Evolutionary conservation across 2,329 filamentous ascomycete species (phyloP).

Genomic region (Cercospora sojina): DNA sequence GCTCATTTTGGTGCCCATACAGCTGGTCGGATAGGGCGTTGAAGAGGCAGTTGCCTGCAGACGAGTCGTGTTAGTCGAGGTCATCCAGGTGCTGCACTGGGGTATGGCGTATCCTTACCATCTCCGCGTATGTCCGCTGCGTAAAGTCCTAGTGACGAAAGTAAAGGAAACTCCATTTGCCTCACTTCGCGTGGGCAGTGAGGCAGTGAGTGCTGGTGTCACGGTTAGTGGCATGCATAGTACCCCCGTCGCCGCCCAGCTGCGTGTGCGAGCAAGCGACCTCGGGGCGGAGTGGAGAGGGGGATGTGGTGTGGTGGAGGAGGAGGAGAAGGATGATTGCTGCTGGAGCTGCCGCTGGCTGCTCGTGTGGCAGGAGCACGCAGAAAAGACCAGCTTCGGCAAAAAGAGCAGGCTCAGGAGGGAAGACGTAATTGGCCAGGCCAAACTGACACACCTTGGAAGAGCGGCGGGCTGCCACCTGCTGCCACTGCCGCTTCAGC

Average conservation of each 20-base stretch:
- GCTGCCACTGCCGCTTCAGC: neutral
- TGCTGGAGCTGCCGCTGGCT: slow-evolving; percentile 1
- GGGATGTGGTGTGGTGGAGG: slow-evolving; percentile 2
- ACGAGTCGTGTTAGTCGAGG: slow-evolving; percentile 23
- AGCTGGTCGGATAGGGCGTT: slow-evolving; percentile 67
- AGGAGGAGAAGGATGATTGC: neutral
- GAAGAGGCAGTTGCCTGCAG: slow-evolving; percentile 66
- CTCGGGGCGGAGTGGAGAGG: neutral
- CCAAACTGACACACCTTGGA: neutral
- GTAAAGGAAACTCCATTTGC: slow-evolving; percentile 54
- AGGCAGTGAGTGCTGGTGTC: slow-evolving; percentile 3
- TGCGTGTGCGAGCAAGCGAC: neutral
- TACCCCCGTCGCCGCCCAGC: slow-evolving; percentile 1
- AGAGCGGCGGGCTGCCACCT: neutral
- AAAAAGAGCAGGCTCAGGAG: slow-evolving; percentile 7
- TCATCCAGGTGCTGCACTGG: slow-evolving; percentile 7
- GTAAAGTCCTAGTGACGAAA: slow-evolving; percentile 59
- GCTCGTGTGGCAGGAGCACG: neutral
- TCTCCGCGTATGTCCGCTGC: slow-evolving; percentile 60
- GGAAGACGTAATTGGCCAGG: slow-evolving; percentile 1
- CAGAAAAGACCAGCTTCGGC: slow-evolving; percentile 1
- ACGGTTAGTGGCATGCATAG: slow-evolving; percentile 11
- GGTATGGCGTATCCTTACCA: slow-evolving; percentile 50
- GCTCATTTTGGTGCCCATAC: slow-evolving; percentile 59
- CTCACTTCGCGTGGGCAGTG: slow-evolving; percentile 8